Evolutionary conservation across 768 basidiomycete genomes (phyloP).

Genomic region (Neoboletus subvelutipes): DNA sequence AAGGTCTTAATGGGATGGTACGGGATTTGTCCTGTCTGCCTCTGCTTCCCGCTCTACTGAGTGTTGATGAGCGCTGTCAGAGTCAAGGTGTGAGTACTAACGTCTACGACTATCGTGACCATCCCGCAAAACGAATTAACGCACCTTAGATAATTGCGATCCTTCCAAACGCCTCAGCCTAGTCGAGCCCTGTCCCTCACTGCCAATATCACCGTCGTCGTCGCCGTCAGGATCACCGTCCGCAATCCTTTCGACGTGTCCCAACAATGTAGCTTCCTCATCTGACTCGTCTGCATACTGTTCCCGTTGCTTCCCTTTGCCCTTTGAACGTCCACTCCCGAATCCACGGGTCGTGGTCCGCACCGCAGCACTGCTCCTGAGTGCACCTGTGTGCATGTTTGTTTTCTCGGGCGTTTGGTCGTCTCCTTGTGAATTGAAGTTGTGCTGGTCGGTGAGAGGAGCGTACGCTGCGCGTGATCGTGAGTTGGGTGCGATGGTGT

Average conservation of each 20-base stretch:
- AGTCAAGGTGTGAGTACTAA: neutral
- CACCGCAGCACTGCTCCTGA: conserved; percentile 36
- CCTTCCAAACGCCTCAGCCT: conserved; percentile 27
- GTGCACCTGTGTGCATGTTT: conserved; percentile 32
- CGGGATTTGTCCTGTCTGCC: conserved; percentile 66
- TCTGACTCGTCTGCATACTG: conserved; percentile 63
- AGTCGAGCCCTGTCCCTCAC: conserved; percentile 29
- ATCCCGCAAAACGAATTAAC: neutral
- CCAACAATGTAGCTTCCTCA: conserved; percentile 53
- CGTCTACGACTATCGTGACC: neutral
- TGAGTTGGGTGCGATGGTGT: conserved; percentile 49
- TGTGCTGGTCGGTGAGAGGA: conserved; percentile 37
- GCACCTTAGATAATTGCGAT: conserved; percentile 20
- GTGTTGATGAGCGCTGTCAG: conserved; percentile 25
- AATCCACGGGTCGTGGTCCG: conserved; percentile 21
- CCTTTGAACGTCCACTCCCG: conserved; percentile 19
- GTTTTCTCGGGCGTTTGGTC: conserved; percentile 13
- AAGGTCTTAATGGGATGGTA: conserved; percentile 73
- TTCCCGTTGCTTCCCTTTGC: conserved; percentile 49
- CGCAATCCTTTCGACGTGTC: conserved; percentile 33
- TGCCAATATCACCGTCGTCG: conserved; percentile 39
- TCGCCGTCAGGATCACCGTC: conserved; percentile 38
- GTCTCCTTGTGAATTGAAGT: conserved; percentile 22
- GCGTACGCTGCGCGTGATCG: conserved; percentile 48
- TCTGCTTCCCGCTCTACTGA: conserved; percentile 10